These are phyloP conservation scores for Boletus vinaceobasis DNA, from an alignment of 768 basidiomycete genomes.

Conservation along the genomic window DNA sequence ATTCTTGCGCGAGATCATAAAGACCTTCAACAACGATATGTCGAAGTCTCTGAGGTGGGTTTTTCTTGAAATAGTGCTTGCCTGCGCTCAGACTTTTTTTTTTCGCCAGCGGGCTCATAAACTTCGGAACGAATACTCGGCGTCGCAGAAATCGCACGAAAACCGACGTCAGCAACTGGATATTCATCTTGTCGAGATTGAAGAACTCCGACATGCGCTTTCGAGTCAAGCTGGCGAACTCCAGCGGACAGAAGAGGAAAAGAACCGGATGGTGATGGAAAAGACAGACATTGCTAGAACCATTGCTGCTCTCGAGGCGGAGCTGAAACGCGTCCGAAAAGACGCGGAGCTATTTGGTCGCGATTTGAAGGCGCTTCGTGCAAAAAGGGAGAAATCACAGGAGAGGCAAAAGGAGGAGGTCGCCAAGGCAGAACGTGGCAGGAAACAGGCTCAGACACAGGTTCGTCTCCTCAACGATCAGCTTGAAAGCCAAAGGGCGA, in stretches of 20 bases:
- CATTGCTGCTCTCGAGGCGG: constrained; percentile 66
- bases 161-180: constrained; percentile 72
- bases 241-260: constrained; percentile 61
- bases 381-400: constrained; percentile 64
- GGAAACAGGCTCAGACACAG: constrained; percentile 66
- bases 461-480: constrained; percentile 65
- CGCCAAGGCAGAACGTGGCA: constrained; percentile 53
- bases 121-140: constrained; percentile 58
- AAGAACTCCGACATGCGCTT: constrained; percentile 68
- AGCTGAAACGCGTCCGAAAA: constrained; percentile 68
- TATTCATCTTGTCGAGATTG: constrained; percentile 65
- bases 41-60: constrained; percentile 64
- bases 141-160: constrained; percentile 66
- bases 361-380: constrained; percentile 65
- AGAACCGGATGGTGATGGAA: constrained; percentile 56
- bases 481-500: constrained; percentile 49
- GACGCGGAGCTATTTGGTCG: constrained; percentile 78
- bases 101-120: constrained; percentile 51
- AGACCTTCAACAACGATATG: constrained; percentile 63
- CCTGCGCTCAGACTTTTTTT: not conserved
- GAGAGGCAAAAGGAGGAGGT: constrained; percentile 54
- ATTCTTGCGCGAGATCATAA: constrained; percentile 68
- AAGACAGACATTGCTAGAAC: constrained; percentile 63
- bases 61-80: not conserved
- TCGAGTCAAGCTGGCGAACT: constrained; percentile 59